A percentile compares a stretch with the other conserved stretches of the same genome.
These are phyloP conservation scores for Cytospora mali DNA, from an alignment of 2,329 filamentous ascomycete genomes.

Conservation along the genomic window DNA sequence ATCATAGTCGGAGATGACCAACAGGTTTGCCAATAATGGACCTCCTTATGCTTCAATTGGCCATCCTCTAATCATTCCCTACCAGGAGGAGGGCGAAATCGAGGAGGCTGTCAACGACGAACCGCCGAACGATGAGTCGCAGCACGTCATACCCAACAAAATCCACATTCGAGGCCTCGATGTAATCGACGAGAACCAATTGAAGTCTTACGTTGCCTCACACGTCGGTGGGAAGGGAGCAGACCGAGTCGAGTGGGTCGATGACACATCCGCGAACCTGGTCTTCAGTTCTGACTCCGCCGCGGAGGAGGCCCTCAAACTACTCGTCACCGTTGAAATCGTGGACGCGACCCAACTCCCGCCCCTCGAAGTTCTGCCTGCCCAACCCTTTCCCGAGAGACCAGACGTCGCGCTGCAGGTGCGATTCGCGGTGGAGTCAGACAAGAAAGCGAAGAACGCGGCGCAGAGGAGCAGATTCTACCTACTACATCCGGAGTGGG, in stretches of 20 bases:
- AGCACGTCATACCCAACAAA: constrained; percentile 56
- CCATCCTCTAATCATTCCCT: constrained; percentile 15
- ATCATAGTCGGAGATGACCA: constrained; percentile 35
- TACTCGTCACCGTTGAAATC: constrained; percentile 55
- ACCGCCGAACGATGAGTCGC: constrained; percentile 34
- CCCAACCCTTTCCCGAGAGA: constrained; percentile 68
- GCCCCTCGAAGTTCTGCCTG: constrained; percentile 65
- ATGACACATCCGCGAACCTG: constrained; percentile 88
- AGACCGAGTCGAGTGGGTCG: constrained; percentile 85
- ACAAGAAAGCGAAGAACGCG: constrained; percentile 80
- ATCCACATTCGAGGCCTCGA: constrained; percentile 86
- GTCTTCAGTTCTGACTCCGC: constrained; percentile 64
- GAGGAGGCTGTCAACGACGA: constrained; percentile 37
- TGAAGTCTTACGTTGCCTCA: constrained; percentile 72
- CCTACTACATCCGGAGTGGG: constrained; percentile 85
- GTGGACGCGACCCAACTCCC: constrained; percentile 59
- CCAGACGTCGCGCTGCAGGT: constrained; percentile 72
- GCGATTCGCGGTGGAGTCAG: constrained; percentile 71
- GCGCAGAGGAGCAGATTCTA: constrained; percentile 87
- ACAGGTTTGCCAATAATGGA: constrained; percentile 30
- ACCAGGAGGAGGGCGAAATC: constrained; percentile 46
- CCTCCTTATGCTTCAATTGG: too few relatives aligned
- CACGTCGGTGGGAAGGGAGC: constrained; percentile 62
- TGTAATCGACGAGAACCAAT: constrained; percentile 76
- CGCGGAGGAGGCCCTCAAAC: constrained; percentile 57